phyloP scores from a whole-genome alignment of 1,284 basidiomycete genomes.

The Naganishia liquefaciens region DNA sequence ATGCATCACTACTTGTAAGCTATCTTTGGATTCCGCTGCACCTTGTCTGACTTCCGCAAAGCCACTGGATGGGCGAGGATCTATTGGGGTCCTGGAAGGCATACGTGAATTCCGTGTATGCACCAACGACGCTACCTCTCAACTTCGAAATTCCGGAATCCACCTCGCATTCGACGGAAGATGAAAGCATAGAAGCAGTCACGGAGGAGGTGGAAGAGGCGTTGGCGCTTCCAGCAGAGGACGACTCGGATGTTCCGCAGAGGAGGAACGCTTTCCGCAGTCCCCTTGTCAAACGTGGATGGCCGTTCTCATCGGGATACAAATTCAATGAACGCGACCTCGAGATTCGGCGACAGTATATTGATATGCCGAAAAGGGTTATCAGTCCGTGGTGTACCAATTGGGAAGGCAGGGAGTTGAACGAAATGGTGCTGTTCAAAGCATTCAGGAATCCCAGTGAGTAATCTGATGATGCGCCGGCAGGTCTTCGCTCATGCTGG shows the following conservation, averaged over 20 bases:
- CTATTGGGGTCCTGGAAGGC: conserved; percentile 29
- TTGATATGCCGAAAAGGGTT: conserved; percentile 14
- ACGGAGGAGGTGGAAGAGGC: background rate
- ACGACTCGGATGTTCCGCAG: conserved; percentile 2
- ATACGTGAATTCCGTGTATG: conserved; percentile 16
- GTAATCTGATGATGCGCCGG: background rate
- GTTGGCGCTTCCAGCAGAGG: conserved; percentile 2
- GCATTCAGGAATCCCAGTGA: conserved; percentile 25
- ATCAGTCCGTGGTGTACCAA: conserved; percentile 29
- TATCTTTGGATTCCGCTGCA: background rate
- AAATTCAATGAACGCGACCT: conserved; percentile 12
- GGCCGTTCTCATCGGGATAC: conserved; percentile 20
- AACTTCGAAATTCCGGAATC: background rate
- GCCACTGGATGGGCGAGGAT: conserved; percentile 31
- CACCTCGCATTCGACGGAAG: background rate
- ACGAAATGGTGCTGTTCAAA: conserved; percentile 28
- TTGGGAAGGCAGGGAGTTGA: conserved; percentile 30
- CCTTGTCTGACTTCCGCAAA: background rate
- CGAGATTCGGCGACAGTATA: conserved; percentile 15
- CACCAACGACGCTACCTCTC: background rate
- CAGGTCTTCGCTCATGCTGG: background rate
- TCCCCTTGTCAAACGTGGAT: conserved; percentile 6
- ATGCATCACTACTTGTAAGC: conserved; percentile 32
- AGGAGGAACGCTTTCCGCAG: background rate
- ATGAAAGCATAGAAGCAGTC: background rate